Base-by-base conservation (phyloP, 2,329 filamentous ascomycete species). In the Penicillium griseofulvum region DNA sequence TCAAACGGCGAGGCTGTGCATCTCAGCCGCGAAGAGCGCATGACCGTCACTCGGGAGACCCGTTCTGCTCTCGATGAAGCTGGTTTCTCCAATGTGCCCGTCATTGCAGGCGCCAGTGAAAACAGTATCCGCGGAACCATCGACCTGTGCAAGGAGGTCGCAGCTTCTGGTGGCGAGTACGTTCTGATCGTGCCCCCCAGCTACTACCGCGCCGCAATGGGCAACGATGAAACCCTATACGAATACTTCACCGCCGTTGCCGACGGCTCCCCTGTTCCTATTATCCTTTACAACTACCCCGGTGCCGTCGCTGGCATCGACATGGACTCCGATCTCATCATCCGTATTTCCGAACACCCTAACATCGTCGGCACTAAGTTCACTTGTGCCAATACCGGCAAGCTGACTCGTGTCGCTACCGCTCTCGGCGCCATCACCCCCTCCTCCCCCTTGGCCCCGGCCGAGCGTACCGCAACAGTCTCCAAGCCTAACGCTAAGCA, bases 331-430 rank as follows among this genome's bases (percentile, higher is more conserved):
- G 91, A 96, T 71, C 81, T 93, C 56, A 83, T 96, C 67, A 90
- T 94, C 77, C 83, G 82, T 70, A 83, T 96, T 36, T 88, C 87
- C 42, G 77, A 86, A 70, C 90, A 95, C 76, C 85, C 86, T 62
- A 95, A 95, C 76, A 90, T 96, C 67, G 78, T 91, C 59, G 91
- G 91, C 59, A 92, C 90, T 52, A 96, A 96, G 74, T 95, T 96
- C 80, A 96, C 91, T 38, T 95, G 90, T 71, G 91, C 89, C 62
- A 94, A 90, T 79, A 94, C 90, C 1, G 91, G 91, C 61, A 96
- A 95, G 77, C 82, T 95, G 62, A 93, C 90, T 12, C 86, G 91
- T 31, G 89, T 96, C 5, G 90, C 90, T 7, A 75, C 82, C 14
- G 89, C 85, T 43, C 85, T 87, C 45, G 78, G 88, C 65, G 89